phyloP scores from a whole-genome alignment of 495 filamentous ascomycete genomes.

The Aspergillus avenaceus region DNA sequence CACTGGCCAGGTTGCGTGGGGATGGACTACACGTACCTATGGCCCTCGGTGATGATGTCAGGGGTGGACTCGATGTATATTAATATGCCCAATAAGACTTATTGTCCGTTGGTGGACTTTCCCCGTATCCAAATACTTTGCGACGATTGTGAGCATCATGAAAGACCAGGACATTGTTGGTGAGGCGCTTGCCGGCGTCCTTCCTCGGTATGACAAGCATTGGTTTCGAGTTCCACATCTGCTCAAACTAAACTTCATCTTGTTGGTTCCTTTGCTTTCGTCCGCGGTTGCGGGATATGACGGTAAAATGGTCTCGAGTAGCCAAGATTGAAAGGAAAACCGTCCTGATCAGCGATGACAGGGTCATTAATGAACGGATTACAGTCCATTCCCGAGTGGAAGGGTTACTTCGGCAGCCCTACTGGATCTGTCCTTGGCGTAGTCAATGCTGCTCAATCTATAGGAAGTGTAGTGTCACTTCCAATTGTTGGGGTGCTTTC shows the following conservation, averaged over 20 bases:
- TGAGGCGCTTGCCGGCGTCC: constrained; percentile 17
- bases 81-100: no score
- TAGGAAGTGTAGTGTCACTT: constrained; percentile 47
- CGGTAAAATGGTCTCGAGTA: constrained; percentile 12
- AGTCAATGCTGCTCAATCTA: constrained; percentile 60
- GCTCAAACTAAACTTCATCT: constrained; percentile 33
- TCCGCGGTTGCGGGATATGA: constrained; percentile 37
- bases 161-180: constrained; percentile 20
- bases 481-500: constrained; percentile 14
- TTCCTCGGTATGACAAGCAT: constrained; percentile 25
- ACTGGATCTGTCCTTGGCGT: constrained; percentile 52
- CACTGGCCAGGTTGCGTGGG: no score
- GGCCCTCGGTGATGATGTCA: no score
- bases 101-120: no score
- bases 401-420: constrained; percentile 37
- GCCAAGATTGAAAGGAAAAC: no score
- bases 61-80: no score
- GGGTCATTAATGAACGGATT: constrained; percentile 33
- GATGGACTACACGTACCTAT: no score
- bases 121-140: no score
- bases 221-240: constrained; percentile 34
- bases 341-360: no score
- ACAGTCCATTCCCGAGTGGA: constrained; percentile 24
- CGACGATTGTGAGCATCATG: no score
- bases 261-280: constrained; percentile 36